These are phyloP conservation scores for Rubroboletus pulcherrimus DNA, from an alignment of 768 basidiomycete species.

Conservation along the genomic window DNA sequence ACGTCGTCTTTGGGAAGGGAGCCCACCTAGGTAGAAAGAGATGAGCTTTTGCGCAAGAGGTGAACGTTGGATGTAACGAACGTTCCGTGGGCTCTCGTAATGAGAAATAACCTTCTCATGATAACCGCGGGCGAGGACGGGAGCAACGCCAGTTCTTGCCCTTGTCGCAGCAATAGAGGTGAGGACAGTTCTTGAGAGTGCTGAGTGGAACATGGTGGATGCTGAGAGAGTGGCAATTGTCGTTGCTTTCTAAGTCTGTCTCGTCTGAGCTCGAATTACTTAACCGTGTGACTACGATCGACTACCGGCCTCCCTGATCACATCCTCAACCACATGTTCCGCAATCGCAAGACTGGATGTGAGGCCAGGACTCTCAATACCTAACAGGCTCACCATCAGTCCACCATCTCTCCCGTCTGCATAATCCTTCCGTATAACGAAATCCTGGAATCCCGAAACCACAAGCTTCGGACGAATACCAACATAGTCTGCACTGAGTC, in stretches of 20 bases:
- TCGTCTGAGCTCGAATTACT: slow-evolving; percentile 27
- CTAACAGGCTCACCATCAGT: slow-evolving; percentile 76
- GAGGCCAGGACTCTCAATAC: slow-evolving; percentile 91
- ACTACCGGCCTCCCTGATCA: slow-evolving; percentile 20
- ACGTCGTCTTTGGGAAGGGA: slow-evolving; percentile 88
- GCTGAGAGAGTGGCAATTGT: slow-evolving; percentile 21
- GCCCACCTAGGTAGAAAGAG: slow-evolving; percentile 64
- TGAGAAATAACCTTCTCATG: slow-evolving; percentile 98
- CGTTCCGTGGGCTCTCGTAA: slow-evolving; percentile 97
- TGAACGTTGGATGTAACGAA: slow-evolving; percentile 44
- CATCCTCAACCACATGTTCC: slow-evolving; percentile 69
- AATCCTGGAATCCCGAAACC: slow-evolving; percentile 83
- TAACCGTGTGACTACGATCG: not conserved
- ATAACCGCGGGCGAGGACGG: slow-evolving; percentile 67
- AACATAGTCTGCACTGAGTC: slow-evolving; percentile 76
- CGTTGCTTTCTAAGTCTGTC: slow-evolving; percentile 3
- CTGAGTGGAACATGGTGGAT: slow-evolving; percentile 68
- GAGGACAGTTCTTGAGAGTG: slow-evolving; percentile 49
- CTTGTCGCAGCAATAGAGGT: slow-evolving; percentile 42
- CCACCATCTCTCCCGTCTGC: slow-evolving; percentile 35
- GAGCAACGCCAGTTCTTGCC: slow-evolving; percentile 39
- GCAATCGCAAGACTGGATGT: slow-evolving; percentile 86
- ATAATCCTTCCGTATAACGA: slow-evolving; percentile 66
- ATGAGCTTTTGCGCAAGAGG: slow-evolving; percentile 53
- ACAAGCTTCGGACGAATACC: slow-evolving; percentile 88